Base-by-base conservation (phyloP, 2,329 filamentous ascomycete species). In the Aspergillus oerlinghausenensis region DNA sequence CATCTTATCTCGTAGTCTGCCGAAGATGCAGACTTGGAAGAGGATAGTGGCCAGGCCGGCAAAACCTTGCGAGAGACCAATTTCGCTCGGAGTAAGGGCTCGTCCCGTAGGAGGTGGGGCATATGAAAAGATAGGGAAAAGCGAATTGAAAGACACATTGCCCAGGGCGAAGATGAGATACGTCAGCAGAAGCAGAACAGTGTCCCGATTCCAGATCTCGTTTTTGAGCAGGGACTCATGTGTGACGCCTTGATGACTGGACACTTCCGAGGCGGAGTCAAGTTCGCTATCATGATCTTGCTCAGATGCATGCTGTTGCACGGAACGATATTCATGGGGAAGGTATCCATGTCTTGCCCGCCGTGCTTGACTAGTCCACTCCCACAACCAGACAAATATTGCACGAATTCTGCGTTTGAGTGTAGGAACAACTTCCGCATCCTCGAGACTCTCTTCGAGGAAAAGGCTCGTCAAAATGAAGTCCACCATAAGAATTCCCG, bases 81-180 rank as follows among this genome's bases (percentile, higher is more conserved):
- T 96, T 58, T 89, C 90, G 55, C 85, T 82, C 0, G 93, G 90
- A 0, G 82, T 82, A 3, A 97, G 79, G 0, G 82, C 80, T 43
- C 94, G 88, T 19, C 94, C 94, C 0, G 87, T 87, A 0, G 94
- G 94, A 0, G 86, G 80, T 0, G 82, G 74, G 0, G 88, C 86
- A 54, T 92, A 87, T 0, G 88, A 90, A 66, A 97, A 99, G 54
- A 97, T 93, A 0, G 94, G 94, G 67, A 95, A 99, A 0, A 99
- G 79, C 19, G 90, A 93, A 74, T 96, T 97, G 81, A 92, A 99
- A 3, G 91, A 92, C 63, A 97, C 91, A 72, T 97, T 97, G 59
- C 89, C 87, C 4, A 99, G 81, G 67, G 97, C 92, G 70, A 97
- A 99, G 51, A 97, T 88, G 47, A 97, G 84, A 68, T 96, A 97